A percentile compares a stretch with the other conserved stretches of the same genome.
Conservation (phyloP, 2,329 filamentous ascomycete genomes). For the Bipolaris oryzae region DNA sequence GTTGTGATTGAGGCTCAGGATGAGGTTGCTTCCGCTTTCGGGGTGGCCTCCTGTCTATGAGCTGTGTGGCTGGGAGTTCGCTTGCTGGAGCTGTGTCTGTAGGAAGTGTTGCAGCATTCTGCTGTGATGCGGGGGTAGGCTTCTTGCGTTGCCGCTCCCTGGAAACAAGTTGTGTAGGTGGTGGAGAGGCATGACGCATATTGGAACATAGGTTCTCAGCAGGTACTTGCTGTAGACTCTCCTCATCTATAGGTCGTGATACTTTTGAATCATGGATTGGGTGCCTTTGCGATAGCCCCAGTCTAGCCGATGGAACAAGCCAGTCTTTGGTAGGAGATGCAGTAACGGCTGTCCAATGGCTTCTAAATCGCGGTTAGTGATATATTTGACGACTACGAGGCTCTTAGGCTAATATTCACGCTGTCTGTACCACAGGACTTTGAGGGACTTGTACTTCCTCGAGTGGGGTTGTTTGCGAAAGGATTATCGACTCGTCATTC, state of each 20-base stretch:
- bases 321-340: constrained; percentile 11
- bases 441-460: constrained; percentile 10
- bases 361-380: constrained; percentile 11
- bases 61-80: constrained; percentile 5
- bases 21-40: constrained; percentile 15
- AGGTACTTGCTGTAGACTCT: background rate
- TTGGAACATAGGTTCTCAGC: background rate
- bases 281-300: constrained; percentile 25
- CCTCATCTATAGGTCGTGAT: background rate
- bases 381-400: background rate
- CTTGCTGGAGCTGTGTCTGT: background rate
- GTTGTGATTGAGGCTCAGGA: background rate
- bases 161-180: constrained; percentile 7
- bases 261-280: constrained; percentile 28
- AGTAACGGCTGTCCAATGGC: background rate
- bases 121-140: background rate
- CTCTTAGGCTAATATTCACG: background rate
- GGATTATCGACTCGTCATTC: constrained; percentile 13
- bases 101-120: background rate
- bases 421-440: background rate
- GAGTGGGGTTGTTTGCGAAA: background rate
- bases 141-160: background rate
- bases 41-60: constrained; percentile 2
- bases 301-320: constrained; percentile 21
- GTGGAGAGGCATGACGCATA: background rate